Conservation (phyloP, 129 eudicot species). For the Rutidosis leptorrhynchoides region DNA sequence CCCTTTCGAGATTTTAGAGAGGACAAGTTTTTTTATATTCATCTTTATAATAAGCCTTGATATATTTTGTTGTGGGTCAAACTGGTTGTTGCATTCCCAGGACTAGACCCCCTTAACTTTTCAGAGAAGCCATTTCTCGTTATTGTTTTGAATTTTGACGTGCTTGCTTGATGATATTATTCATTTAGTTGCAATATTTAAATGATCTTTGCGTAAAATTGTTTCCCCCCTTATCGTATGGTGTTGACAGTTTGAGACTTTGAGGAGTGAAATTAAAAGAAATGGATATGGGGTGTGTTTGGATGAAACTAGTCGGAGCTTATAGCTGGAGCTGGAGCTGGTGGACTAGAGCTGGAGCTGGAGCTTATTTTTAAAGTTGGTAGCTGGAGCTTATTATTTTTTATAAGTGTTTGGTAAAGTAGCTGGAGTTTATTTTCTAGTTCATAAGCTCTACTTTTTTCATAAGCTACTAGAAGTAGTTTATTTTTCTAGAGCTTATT, state of each 20-base stretch:
- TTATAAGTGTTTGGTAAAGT: too few species aligned
- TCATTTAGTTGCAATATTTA: slow-evolving; percentile 10
- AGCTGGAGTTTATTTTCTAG: too few species aligned
- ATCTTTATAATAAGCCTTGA: slow-evolving; percentile 39
- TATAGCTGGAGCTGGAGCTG: too few species aligned
- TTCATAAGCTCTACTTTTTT: too few species aligned
- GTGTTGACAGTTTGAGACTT: not conserved
- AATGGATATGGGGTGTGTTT: too few species aligned
- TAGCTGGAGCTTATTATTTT: too few species aligned
- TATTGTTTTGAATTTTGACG: slow-evolving; percentile 14
- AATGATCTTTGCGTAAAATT: not conserved
- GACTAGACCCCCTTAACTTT: slow-evolving; percentile 28
- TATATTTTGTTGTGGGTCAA: slow-evolving; percentile 26
- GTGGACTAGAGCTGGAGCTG: too few species aligned
- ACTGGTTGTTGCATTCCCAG: slow-evolving; percentile 25
- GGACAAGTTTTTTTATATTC: slow-evolving; percentile 13
- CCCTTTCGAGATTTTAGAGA: slow-evolving; percentile 6
- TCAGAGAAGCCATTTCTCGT: slow-evolving; percentile 16
- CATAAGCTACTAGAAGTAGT: too few species aligned
- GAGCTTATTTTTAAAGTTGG: too few species aligned
- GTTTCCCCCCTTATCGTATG: not conserved
- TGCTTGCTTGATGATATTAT: not conserved
- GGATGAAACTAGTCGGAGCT: too few species aligned
- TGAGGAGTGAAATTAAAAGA: not conserved
- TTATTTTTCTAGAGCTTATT: too few species aligned